These are phyloP conservation scores for Lentinula sp. DNA, from an alignment of 768 basidiomycete genomes.

Conservation along the genomic window DNA sequence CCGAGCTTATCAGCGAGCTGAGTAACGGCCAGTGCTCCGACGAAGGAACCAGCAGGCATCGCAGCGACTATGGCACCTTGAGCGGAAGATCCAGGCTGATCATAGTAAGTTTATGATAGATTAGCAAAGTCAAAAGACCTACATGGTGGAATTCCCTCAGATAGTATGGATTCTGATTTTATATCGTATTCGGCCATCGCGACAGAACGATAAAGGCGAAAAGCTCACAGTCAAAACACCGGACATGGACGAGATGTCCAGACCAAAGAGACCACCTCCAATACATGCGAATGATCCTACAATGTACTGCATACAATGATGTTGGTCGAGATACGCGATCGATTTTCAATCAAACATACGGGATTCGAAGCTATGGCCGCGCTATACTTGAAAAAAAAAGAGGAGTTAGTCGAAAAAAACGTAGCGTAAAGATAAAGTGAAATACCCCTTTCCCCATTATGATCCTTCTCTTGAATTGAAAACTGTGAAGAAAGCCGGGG, in stretches of 20 bases:
- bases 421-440: not conserved
- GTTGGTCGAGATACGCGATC: not conserved
- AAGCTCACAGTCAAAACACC: constrained; percentile 53
- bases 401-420: not conserved
- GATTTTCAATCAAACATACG: constrained; percentile 21
- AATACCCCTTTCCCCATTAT: constrained; percentile 4
- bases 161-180: constrained; percentile 31
- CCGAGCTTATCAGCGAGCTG: constrained; percentile 60
- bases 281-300: constrained; percentile 81
- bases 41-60: constrained; percentile 71
- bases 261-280: constrained; percentile 71
- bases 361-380: constrained; percentile 53
- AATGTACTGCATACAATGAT: constrained; percentile 49
- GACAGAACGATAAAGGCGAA: not conserved
- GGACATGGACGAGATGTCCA: constrained; percentile 83
- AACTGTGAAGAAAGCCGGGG: not conserved
- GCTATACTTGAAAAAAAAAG: constrained; percentile 33
- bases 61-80: constrained; percentile 75
- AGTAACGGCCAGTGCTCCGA: constrained; percentile 59
- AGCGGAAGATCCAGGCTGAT: constrained; percentile 41
- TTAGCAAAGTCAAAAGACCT: constrained; percentile 6
- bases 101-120: not conserved
- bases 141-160: constrained; percentile 29
- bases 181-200: not conserved
- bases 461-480: not conserved